Percentiles rank a stretch among this genome's conserved stretches.
Conservation (phyloP, 176 grass and related monocot genomes). For the Eragrostis curvula region DNA sequence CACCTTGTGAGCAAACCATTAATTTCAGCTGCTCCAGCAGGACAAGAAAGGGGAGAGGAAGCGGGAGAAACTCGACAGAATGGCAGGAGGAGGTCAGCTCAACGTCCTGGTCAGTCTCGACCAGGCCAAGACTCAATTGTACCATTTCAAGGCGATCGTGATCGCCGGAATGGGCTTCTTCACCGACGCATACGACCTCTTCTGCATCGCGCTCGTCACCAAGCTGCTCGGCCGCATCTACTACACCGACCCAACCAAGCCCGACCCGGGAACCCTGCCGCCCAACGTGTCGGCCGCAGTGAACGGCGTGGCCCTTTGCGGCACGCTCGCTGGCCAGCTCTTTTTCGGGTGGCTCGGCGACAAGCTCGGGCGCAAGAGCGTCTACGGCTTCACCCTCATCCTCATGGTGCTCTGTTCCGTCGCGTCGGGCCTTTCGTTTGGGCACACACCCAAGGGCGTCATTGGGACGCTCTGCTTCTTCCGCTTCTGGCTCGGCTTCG, state of each 20-base stretch:
- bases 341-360: constrained; percentile 90
- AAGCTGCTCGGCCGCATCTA: constrained; percentile 83
- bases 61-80: constrained; percentile 1
- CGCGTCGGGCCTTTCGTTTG: constrained; percentile 63
- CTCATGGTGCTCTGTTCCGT: constrained; percentile 73
- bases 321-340: constrained; percentile 71
- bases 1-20: background rate
- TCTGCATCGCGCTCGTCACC: constrained; percentile 60
- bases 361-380: constrained; percentile 77
- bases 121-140: constrained; percentile 70
- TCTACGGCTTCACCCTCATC: constrained; percentile 78
- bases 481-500: constrained; percentile 89
- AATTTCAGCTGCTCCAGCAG: background rate
- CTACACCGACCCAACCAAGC: constrained; percentile 49
- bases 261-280: constrained; percentile 54
- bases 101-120: constrained; percentile 67
- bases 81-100: constrained; percentile 62
- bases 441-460: constrained; percentile 44
- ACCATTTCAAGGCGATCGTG: constrained; percentile 79
- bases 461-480: constrained; percentile 73
- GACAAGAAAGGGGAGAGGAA: background rate
- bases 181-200: constrained; percentile 86
- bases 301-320: constrained; percentile 70
- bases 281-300: constrained; percentile 69
- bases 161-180: constrained; percentile 94